Base-by-base conservation (phyloP, 805 yeast genomes). In the Metschnikowia similis region DNA sequence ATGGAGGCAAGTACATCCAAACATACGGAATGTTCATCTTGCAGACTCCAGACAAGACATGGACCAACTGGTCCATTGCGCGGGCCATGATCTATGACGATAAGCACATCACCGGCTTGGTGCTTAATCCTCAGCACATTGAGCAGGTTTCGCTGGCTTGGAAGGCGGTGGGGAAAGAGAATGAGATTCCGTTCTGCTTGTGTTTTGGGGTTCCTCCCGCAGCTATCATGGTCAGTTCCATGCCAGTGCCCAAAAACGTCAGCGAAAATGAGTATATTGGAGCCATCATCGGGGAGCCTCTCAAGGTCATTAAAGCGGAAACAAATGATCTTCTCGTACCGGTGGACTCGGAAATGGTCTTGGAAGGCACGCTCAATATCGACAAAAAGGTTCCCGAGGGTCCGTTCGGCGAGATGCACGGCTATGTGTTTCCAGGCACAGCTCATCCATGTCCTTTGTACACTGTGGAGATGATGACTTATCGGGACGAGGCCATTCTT, bases 171-270 rank as follows among this genome's bases (percentile, higher is more conserved):
- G 64, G 65, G 16, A 57, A 58, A 42, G 65, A 60, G 9, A 50
- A 54, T 14, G 35, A 55, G 16, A 52, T 63, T 14, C 66, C 66
- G 9, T 59, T 54, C 41, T 57, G 58, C 6, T 52, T 63, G 41
- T 53, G 59, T 42, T 63, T 63, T 46, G 67, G 66, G 39, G 66
- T 59, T 28, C 67, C 66, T 10, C 66, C 67, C 2, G 65, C 67
- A 10, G 63, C 66, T 11, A 62, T 63, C 26, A 43, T 63, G 39
- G 61, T 57, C 14, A 51, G 59, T 47, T 40, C 46, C 29, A 47
- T 47, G 49, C 63, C 56, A 80, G 64, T 48, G 80, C 83, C 52
- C 80, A 46, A 71, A 14, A 57, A 57, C 2, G 58, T 43, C 28
- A 47, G 50, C 35, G 67, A 62, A 47, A 48, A 50, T 6, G 66